Conservation (phyloP, 495 filamentous ascomycete genomes). For the Aspergillus kassunensis region DNA sequence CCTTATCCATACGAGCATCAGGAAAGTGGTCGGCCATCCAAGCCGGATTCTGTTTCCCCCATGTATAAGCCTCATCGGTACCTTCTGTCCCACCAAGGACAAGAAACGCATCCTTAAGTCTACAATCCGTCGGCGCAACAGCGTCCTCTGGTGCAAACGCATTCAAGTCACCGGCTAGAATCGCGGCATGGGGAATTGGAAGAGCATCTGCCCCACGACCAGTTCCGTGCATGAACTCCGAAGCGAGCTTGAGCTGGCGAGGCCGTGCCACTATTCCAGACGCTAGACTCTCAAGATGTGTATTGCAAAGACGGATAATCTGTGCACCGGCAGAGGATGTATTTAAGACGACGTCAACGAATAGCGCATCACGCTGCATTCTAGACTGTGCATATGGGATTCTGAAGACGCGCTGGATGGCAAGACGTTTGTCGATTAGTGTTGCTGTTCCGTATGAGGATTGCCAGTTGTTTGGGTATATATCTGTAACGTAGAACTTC, state of each 20-base stretch:
- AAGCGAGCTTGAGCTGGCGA: slow-evolving; percentile 40
- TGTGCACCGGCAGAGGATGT: background rate
- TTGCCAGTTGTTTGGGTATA: slow-evolving; percentile 28
- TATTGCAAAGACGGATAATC: slow-evolving; percentile 45
- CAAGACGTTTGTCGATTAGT: slow-evolving; percentile 43
- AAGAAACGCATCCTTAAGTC: slow-evolving; percentile 50
- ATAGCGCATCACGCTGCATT: slow-evolving; percentile 50
- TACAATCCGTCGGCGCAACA: slow-evolving; percentile 40
- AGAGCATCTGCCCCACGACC: slow-evolving; percentile 7
- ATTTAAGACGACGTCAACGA: slow-evolving; percentile 39
- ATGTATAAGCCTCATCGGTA: slow-evolving; percentile 49
- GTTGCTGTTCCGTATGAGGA: slow-evolving; percentile 47
- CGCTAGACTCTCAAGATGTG: slow-evolving; percentile 51
- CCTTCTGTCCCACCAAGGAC: slow-evolving; percentile 47
- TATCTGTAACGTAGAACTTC: slow-evolving; percentile 46
- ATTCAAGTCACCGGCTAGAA: slow-evolving; percentile 51
- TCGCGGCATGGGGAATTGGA: slow-evolving; percentile 14
- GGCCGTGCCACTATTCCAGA: slow-evolving; percentile 36
- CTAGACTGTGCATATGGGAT: slow-evolving; percentile 36
- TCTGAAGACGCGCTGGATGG: slow-evolving; percentile 38
- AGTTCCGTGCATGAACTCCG: slow-evolving; percentile 33
- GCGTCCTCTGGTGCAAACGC: slow-evolving; percentile 52
- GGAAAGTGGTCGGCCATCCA: slow-evolving; percentile 33
- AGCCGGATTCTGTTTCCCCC: slow-evolving; percentile 48
- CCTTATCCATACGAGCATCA: slow-evolving; percentile 50